phyloP scores from a whole-genome alignment of 2,329 filamentous ascomycete species.

The Didymella exigua region DNA sequence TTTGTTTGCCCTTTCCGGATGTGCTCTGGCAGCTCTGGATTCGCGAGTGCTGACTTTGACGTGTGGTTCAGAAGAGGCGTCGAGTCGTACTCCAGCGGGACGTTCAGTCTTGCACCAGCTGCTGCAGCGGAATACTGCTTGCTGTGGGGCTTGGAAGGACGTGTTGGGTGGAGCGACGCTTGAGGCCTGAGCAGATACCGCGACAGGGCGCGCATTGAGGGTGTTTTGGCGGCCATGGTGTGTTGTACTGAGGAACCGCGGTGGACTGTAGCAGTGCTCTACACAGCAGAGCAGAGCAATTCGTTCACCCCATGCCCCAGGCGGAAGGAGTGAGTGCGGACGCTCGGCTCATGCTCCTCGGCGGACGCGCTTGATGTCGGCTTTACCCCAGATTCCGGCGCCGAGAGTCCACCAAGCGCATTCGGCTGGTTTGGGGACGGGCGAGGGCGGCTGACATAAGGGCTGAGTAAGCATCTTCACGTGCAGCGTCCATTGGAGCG shows the following conservation, averaged over 20 bases:
- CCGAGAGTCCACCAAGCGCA: too few species aligned
- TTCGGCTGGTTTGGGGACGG: background rate
- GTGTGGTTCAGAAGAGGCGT: slow-evolving; percentile 83
- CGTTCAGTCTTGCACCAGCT: slow-evolving; percentile 71
- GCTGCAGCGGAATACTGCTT: slow-evolving; percentile 56
- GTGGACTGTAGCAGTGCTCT: background rate
- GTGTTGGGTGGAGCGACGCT: slow-evolving; percentile 30
- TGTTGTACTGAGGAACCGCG: background rate
- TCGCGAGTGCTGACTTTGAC: slow-evolving; percentile 71
- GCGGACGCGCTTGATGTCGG: slow-evolving; percentile 13
- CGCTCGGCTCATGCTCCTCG: slow-evolving; percentile 7
- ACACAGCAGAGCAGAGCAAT: slow-evolving; percentile 1
- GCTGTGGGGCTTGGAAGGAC: slow-evolving; percentile 26
- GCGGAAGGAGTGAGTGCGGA: slow-evolving; percentile 17
- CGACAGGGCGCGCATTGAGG: slow-evolving; percentile 40
- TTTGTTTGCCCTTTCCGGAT: slow-evolving; percentile 73
- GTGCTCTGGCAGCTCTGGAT: slow-evolving; percentile 71
- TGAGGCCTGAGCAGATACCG: slow-evolving; percentile 39
- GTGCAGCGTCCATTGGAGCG: background rate
- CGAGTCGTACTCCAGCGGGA: slow-evolving; percentile 84
- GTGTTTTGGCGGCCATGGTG: slow-evolving; percentile 38
- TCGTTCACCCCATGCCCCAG: slow-evolving; percentile 11
- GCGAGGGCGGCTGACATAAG: slow-evolving; percentile 3
- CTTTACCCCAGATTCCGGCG: slow-evolving; percentile 14
- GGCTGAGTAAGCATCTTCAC: slow-evolving; percentile 11